Evolutionary conservation across 2,329 filamentous ascomycete genomes (phyloP).

Genomic region (Cyphellophora europaea): DNA sequence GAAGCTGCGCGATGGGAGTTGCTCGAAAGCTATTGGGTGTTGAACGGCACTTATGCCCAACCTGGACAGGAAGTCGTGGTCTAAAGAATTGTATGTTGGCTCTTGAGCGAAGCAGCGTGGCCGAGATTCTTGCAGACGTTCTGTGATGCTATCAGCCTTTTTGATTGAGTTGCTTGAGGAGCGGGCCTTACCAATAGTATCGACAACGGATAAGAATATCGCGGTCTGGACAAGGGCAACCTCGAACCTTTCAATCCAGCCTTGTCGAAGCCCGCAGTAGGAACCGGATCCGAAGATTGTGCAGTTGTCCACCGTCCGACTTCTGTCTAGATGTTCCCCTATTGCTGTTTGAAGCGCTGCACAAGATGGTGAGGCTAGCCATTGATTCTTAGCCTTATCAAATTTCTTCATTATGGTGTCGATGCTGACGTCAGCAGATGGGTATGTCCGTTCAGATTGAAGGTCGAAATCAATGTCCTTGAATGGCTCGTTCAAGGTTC

Average conservation of each 20-base stretch:
- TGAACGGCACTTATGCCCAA: slow-evolving; percentile 28
- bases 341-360: not conserved
- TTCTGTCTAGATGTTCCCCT: too few relatives aligned
- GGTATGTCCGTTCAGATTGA: too few relatives aligned
- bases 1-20: slow-evolving; percentile 28
- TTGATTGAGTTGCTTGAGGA: not conserved
- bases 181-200: slow-evolving; percentile 3
- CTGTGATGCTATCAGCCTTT: not conserved
- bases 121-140: not conserved
- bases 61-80: slow-evolving; percentile 26
- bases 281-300: too few relatives aligned
- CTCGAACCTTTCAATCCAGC: slow-evolving; percentile 12
- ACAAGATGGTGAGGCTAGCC: not conserved
- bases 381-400: not conserved
- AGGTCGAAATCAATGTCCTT: not conserved
- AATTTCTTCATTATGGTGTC: not conserved
- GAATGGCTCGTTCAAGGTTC: not conserved
- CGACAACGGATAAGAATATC: slow-evolving; percentile 8
- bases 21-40: slow-evolving; percentile 43
- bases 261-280: not conserved
- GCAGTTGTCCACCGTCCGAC: too few relatives aligned
- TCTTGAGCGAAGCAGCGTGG: slow-evolving; percentile 38
- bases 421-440: too few relatives aligned
- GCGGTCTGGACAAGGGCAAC: slow-evolving; percentile 12
- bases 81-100: slow-evolving; percentile 42